Conservation (phyloP, 768 basidiomycete species). For the Leccinum variicolor region DNA sequence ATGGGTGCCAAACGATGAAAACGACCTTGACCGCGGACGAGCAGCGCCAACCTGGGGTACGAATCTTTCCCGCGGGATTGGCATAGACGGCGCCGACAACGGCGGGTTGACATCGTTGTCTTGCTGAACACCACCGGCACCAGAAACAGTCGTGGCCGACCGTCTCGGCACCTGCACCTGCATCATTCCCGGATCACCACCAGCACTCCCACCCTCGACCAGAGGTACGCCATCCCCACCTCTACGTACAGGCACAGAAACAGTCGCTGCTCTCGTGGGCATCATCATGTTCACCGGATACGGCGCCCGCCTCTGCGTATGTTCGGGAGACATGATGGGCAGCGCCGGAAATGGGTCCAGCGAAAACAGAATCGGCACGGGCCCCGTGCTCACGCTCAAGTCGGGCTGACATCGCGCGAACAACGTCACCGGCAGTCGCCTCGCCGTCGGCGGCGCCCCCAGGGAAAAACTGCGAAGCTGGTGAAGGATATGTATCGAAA, state of each 20-base stretch:
- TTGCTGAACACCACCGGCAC: neutral
- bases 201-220: neutral
- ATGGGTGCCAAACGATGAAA: constrained; percentile 62
- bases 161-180: constrained; percentile 22
- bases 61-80: constrained; percentile 60
- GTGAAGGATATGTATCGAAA: constrained; percentile 26
- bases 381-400: constrained; percentile 44
- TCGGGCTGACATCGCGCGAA: constrained; percentile 58
- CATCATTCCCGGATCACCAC: neutral
- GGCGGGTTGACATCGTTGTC: neutral
- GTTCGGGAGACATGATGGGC: constrained; percentile 4
- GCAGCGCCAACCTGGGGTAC: constrained; percentile 49
- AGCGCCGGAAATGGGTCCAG: constrained; percentile 44
- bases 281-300: neutral
- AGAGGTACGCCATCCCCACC: neutral
- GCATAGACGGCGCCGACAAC: constrained; percentile 4
- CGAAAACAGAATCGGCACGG: constrained; percentile 61
- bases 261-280: constrained; percentile 29
- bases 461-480: constrained; percentile 21
- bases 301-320: neutral
- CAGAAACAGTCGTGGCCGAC: constrained; percentile 1
- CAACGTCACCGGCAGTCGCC: constrained; percentile 41
- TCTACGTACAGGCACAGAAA: constrained; percentile 30
- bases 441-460: constrained; percentile 19
- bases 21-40: constrained; percentile 65